phyloP scores from a whole-genome alignment of 176 grass and related monocot genomes.

The Oropetium thomaeum region DNA sequence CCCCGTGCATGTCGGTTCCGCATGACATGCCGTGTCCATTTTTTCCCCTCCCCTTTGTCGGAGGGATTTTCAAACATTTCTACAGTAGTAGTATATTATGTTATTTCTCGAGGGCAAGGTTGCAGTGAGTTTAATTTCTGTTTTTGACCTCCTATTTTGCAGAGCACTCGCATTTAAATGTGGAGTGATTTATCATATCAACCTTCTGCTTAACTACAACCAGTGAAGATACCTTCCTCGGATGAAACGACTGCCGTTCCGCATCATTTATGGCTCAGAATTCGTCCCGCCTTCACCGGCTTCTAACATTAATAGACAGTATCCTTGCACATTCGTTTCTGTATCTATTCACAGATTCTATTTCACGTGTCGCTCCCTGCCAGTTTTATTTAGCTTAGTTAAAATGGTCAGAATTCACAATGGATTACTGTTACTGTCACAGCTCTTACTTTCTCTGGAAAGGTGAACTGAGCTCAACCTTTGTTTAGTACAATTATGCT shows the following conservation, averaged over 20 bases:
- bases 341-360: constrained; percentile 4
- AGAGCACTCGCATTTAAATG: background rate
- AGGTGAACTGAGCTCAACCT: background rate
- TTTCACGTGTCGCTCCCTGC: background rate
- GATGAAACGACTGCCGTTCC: constrained; percentile 43
- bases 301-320: constrained; percentile 98
- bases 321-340: constrained; percentile 31
- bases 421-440: background rate
- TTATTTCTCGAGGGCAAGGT: background rate
- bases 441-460: background rate
- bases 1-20: constrained; percentile 12
- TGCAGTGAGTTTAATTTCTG: background rate
- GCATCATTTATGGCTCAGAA: constrained; percentile 68
- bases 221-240: constrained; percentile 15
- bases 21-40: background rate
- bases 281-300: constrained; percentile 90
- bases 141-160: background rate
- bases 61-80: background rate
- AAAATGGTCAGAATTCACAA: background rate
- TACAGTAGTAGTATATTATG: too few relatives aligned
- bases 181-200: background rate
- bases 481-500: background rate
- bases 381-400: background rate
- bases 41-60: too few relatives aligned
- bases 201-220: background rate